Evolutionary conservation across 2,329 filamentous ascomycete species (phyloP).

Genomic region (Beauveria pseudobassiana): DNA sequence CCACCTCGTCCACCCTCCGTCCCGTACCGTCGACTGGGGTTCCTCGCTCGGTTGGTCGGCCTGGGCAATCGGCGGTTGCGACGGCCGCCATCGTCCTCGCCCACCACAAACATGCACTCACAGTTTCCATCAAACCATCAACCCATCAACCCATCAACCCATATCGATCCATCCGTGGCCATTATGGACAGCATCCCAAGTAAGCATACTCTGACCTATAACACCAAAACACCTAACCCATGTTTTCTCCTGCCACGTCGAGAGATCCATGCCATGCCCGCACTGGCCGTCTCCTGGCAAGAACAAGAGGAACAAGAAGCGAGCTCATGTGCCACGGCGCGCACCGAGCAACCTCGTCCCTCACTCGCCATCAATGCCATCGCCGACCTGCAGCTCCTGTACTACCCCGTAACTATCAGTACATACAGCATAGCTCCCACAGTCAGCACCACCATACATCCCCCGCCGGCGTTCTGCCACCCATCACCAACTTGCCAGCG

Average conservation of each 20-base stretch:
- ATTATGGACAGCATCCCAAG: neutral
- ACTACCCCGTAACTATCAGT: neutral
- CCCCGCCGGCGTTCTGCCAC: neutral
- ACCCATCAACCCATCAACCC: neutral
- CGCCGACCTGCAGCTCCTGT: neutral
- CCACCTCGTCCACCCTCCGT: neutral
- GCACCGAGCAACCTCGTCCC: neutral
- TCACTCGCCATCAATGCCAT: neutral
- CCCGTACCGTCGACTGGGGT: neutral
- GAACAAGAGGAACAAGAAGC: neutral
- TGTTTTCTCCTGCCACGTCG: neutral
- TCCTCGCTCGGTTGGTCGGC: neutral
- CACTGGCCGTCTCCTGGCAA: neutral
- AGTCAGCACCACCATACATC: neutral
- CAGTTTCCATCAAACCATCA: neutral
- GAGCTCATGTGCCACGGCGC: neutral
- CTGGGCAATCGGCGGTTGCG: neutral
- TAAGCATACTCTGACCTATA: neutral
- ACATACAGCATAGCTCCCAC: neutral
- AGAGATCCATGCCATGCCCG: neutral
- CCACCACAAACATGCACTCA: neutral
- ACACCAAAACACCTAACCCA: neutral
- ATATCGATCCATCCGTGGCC: neutral
- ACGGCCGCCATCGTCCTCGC: neutral
- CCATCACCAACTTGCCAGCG: neutral